These are phyloP conservation scores for Meyerozyma sp. DNA, from an alignment of 1,139 yeast species.

Conservation along the genomic window DNA sequence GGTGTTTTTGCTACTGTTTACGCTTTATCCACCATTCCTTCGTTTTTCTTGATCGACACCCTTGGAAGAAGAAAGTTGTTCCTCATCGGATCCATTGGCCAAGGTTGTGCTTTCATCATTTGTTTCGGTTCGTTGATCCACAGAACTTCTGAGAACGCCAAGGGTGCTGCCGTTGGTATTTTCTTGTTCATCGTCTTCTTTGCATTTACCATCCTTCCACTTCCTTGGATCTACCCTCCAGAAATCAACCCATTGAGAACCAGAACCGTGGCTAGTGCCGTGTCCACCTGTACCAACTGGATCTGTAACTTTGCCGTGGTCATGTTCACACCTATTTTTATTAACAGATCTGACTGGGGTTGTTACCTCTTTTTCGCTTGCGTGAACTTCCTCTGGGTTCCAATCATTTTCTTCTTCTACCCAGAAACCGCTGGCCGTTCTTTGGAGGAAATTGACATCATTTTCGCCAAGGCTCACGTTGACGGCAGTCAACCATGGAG, in stretches of 20 bases:
- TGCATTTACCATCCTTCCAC: slow-evolving; percentile 52
- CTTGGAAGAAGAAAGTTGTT: slow-evolving; percentile 63
- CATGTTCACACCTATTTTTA: slow-evolving; percentile 44
- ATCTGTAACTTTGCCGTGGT: slow-evolving; percentile 42
- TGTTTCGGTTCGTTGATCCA: slow-evolving; percentile 40
- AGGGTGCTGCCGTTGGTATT: slow-evolving; percentile 51
- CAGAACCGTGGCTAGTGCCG: slow-evolving; percentile 52
- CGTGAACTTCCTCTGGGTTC: slow-evolving; percentile 32
- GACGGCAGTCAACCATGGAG: slow-evolving; percentile 45
- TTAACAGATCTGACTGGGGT: slow-evolving; percentile 35
- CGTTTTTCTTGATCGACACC: slow-evolving; percentile 59
- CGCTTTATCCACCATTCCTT: slow-evolving; percentile 56
- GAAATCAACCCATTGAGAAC: slow-evolving; percentile 60
- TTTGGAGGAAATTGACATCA: slow-evolving; percentile 44
- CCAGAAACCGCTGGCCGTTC: slow-evolving; percentile 47
- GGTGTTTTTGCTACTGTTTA: slow-evolving; percentile 63
- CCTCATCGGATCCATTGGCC: slow-evolving; percentile 46
- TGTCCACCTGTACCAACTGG: slow-evolving; percentile 47
- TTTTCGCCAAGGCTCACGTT: slow-evolving; percentile 41
- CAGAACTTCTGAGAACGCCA: slow-evolving; percentile 26
- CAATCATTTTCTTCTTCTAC: slow-evolving; percentile 41
- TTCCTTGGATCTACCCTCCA: slow-evolving; percentile 59
- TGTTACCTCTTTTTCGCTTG: slow-evolving; percentile 40
- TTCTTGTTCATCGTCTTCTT: slow-evolving; percentile 50
- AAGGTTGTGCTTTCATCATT: slow-evolving; percentile 34